Percentiles rank a stretch among this genome's conserved stretches.
Conservation (phyloP, 345 rosid genomes). For the Euphorbia pulcherrima region DNA sequence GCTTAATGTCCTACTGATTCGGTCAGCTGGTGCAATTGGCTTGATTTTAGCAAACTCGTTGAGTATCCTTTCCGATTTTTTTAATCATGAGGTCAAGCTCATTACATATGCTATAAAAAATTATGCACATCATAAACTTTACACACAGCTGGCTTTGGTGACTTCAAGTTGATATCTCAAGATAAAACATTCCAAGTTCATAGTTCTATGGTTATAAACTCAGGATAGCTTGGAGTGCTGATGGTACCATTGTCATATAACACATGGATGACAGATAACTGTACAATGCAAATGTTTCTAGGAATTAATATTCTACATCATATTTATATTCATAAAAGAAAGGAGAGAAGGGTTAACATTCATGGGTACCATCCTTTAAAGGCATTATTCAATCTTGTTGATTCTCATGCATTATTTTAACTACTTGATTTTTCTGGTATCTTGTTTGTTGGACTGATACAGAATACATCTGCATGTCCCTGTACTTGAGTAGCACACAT, state of each 20-base stretch:
- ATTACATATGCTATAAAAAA: neutral
- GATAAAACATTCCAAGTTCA: neutral
- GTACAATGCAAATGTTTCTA: neutral
- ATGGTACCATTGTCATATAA: neutral
- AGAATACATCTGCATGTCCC: neutral
- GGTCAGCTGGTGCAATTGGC: slow-evolving; percentile 78
- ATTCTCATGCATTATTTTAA: neutral
- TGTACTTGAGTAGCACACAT: neutral
- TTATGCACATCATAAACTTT: neutral
- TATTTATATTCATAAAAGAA: neutral
- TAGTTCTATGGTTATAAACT: neutral
- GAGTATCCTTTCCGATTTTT: slow-evolving; percentile 58
- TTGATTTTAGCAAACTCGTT: slow-evolving; percentile 79
- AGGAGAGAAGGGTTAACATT: neutral
- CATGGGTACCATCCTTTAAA: slow-evolving; percentile 10
- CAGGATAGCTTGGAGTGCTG: neutral
- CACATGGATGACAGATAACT: neutral
- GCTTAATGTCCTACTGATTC: slow-evolving; percentile 59
- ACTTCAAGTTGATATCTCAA: neutral
- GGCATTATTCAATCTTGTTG: neutral
- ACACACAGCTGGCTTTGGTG: neutral
- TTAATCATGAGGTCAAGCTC: neutral
- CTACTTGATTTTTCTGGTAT: neutral
- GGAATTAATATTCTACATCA: neutral
- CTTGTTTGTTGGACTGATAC: neutral